Evolutionary conservation across 192 early-diverging fungal species (phyloP).

Genomic region (Chytriomyces sp.): DNA sequence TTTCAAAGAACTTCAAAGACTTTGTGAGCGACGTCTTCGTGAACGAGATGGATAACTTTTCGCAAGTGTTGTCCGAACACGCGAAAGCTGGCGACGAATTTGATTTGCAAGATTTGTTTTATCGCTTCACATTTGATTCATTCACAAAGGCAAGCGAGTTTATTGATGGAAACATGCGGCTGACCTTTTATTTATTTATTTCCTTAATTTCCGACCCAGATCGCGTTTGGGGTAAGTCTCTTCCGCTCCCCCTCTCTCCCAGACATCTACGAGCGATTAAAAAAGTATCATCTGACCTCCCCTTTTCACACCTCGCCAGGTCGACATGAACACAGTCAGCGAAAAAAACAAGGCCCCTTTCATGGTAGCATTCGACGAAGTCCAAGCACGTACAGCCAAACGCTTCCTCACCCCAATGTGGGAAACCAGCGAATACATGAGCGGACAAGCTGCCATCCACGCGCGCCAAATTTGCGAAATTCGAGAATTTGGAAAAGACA

Average conservation of each 20-base stretch:
- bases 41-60: slow-evolving; percentile 38
- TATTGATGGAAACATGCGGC: slow-evolving; percentile 32
- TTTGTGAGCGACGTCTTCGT: slow-evolving; percentile 42
- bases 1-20: slow-evolving; percentile 38
- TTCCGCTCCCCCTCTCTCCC: too few species aligned
- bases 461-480: slow-evolving; percentile 19
- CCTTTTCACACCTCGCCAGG: neutral
- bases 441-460: neutral
- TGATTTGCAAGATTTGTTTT: slow-evolving; percentile 30
- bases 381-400: slow-evolving; percentile 22
- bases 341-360: slow-evolving; percentile 31
- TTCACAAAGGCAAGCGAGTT: slow-evolving; percentile 45
- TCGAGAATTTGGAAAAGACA: slow-evolving; percentile 31
- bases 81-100: slow-evolving; percentile 11
- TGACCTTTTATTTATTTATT: too few species aligned
- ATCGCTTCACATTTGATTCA: slow-evolving; percentile 41
- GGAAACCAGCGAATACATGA: slow-evolving; percentile 26
- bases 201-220: too few species aligned
- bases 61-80: slow-evolving; percentile 26
- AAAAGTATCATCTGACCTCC: neutral
- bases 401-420: slow-evolving; percentile 43
- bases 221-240: too few species aligned
- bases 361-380: slow-evolving; percentile 42
- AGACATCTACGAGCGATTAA: neutral
- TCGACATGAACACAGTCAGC: slow-evolving; percentile 16